Percentiles rank a stretch among this genome's conserved stretches.
phyloP scores from a whole-genome alignment of 345 rosid species.

The Theobroma cacao region DNA sequence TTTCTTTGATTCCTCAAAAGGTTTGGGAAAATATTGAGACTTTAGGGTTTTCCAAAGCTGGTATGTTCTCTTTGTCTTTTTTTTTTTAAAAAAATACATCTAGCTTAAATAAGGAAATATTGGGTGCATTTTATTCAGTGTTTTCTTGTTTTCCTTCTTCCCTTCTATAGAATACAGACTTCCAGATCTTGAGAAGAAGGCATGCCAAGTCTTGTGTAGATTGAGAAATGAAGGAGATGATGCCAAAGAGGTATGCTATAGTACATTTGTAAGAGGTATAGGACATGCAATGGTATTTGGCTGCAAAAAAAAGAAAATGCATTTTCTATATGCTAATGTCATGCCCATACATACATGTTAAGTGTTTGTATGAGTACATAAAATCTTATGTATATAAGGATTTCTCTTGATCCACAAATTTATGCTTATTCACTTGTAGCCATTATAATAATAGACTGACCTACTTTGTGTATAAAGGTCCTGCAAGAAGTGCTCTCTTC shows the following conservation, averaged over 20 bases:
- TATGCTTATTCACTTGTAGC: not conserved
- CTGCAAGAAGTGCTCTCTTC: slow-evolving; percentile 57
- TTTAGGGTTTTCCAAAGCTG: slow-evolving; percentile 48
- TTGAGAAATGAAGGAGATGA: slow-evolving; percentile 64
- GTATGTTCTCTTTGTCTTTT: slow-evolving; percentile 27
- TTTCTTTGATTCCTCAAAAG: slow-evolving; percentile 59
- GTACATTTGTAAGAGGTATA: not conserved
- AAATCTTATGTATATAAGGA: not conserved
- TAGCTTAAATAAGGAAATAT: not conserved
- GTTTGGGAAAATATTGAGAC: slow-evolving; percentile 65
- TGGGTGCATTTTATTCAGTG: not conserved
- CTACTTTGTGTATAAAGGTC: slow-evolving; percentile 35
- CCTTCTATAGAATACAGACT: slow-evolving; percentile 38
- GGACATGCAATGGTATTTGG: slow-evolving; percentile 4
- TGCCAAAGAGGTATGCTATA: slow-evolving; percentile 55
- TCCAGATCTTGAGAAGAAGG: slow-evolving; percentile 58
- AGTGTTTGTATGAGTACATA: not conserved
- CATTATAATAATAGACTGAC: slow-evolving; percentile 16
- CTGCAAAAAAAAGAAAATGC: not conserved
- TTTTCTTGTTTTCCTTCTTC: slow-evolving; percentile 3
- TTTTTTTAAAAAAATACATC: not conserved
- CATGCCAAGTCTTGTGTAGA: slow-evolving; percentile 68
- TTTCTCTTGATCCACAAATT: slow-evolving; percentile 6
- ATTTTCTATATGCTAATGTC: not conserved
- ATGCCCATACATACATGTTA: not conserved